Base-by-base conservation (phyloP, 257 asterid species). In the Parsonsia alboflavescens region DNA sequence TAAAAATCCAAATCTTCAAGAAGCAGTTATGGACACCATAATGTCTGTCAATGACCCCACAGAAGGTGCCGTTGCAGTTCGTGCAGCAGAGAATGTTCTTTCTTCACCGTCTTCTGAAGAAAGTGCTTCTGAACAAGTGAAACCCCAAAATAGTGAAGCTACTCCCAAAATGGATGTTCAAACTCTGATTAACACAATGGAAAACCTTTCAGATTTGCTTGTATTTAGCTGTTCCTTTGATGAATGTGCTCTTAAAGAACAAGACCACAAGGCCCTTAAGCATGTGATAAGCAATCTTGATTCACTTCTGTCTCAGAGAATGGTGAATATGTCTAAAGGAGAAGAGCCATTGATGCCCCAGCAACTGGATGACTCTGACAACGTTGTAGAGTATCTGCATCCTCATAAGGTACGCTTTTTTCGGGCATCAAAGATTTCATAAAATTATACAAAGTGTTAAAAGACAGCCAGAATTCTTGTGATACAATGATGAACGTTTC, bases 21-120 rank as follows among this genome's bases (percentile, higher is more conserved):
- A 75, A 71, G 71, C 73, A 64, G 52, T 54, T 52, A 9, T 44
- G 66, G 78, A 77, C 44, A 10, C 80, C 71, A 85, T 75, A 56
- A 66, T 86, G 81, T 73, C 69, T 53, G 75, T 78, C 45, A 85
- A 80, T 75, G 87, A 87, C 68, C 86, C 78, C 75, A 74, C 88
- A 58, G 96, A 86, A 71, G 91, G 89, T 22, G 85, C 77, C 33
- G 86, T 88, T 75, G 97, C 99, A 49, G 90, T 88, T 78, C 90
- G 83, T 82, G 95, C 87, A 10, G 96, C 97, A 16, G 98, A 93
- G 80, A 84, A 88, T 80, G 97, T 89, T 85, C 84, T 88, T 19
- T 80, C 80, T 77, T 89, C 97, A 28, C 96, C 96, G 65, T 85
- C 89, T 80, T 84, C 93, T 80, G 91, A 83, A 82, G 96, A 92